Evolutionary conservation across 371 early-diverging fungal genomes (phyloP).

Genomic region (Circinella minor): DNA sequence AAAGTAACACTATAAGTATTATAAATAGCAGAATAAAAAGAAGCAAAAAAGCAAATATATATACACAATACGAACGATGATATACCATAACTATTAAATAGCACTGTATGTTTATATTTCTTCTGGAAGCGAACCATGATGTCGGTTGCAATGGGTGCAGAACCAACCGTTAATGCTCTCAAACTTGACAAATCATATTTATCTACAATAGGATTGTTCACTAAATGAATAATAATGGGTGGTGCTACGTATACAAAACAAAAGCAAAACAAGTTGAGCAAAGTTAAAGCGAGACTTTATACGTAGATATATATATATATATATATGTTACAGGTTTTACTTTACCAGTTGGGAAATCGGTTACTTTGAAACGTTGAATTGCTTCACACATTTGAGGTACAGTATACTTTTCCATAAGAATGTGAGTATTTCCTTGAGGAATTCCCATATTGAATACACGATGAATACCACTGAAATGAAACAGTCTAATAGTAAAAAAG

Average conservation of each 20-base stretch:
- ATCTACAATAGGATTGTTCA: constrained; percentile 67
- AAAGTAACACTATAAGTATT: too few relatives aligned
- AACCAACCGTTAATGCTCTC: constrained; percentile 68
- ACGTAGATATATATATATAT: too few relatives aligned
- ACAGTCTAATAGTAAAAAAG: not conserved
- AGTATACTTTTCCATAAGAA: constrained; percentile 73
- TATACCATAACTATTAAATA: constrained; percentile 23
- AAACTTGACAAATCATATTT: constrained; percentile 73
- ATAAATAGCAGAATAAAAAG: too few relatives aligned
- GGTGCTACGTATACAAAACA: constrained; percentile 54
- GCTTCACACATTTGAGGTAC: constrained; percentile 57
- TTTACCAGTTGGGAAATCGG: constrained; percentile 59
- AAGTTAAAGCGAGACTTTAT: too few relatives aligned
- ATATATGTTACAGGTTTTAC: too few relatives aligned
- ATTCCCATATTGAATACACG: not conserved
- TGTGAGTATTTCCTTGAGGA: constrained; percentile 7
- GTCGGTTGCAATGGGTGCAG: constrained; percentile 78
- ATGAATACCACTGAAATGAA: constrained; percentile 9
- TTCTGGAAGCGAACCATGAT: constrained; percentile 41
- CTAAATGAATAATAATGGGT: constrained; percentile 74
- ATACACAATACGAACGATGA: too few relatives aligned
- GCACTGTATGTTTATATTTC: constrained; percentile 51
- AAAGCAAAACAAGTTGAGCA: too few relatives aligned
- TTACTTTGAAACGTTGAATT: constrained; percentile 72
- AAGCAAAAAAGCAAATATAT: too few relatives aligned